These are phyloP conservation scores for Aspergillus costaricaensis DNA, from an alignment of 2,329 filamentous ascomycete genomes.

Conservation along the genomic window DNA sequence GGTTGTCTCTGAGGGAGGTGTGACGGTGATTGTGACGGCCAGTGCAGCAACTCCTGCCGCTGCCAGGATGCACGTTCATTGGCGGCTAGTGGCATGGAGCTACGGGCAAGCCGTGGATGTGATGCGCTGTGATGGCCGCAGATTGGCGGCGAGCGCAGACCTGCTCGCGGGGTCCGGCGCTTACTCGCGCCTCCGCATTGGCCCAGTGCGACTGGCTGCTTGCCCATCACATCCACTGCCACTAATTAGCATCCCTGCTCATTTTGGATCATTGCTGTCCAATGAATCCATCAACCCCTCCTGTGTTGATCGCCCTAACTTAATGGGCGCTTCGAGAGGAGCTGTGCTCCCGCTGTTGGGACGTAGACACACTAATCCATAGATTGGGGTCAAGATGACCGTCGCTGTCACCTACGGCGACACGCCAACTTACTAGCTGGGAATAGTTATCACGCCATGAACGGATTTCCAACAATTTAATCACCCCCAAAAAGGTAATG, in stretches of 20 bases:
- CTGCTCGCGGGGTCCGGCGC: slow-evolving; percentile 4
- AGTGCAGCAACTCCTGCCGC: slow-evolving; percentile 31
- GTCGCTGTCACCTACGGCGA: background rate
- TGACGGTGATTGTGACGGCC: slow-evolving; percentile 38
- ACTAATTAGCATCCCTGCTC: no score
- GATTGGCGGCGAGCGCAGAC: background rate
- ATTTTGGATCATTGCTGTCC: background rate
- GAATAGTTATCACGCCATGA: background rate
- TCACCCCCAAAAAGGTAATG: slow-evolving; percentile 6
- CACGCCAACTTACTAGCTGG: slow-evolving; percentile 2
- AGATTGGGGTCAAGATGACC: background rate
- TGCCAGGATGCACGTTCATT: slow-evolving; percentile 14
- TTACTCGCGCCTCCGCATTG: slow-evolving; percentile 2
- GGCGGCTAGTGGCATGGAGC: background rate
- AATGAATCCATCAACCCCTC: background rate
- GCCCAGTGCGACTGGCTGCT: background rate
- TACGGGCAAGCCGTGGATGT: background rate
- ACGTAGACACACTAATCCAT: background rate
- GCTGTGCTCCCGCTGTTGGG: slow-evolving; percentile 5
- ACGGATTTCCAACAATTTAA: slow-evolving; percentile 3
- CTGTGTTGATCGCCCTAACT: slow-evolving; percentile 2
- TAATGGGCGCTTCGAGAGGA: background rate
- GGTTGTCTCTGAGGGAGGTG: slow-evolving; percentile 6
- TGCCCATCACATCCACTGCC: background rate
- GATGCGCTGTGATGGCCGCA: background rate